phyloP scores from a whole-genome alignment of 352 stramenopile species.

The Globisporangium alternatum region DNA sequence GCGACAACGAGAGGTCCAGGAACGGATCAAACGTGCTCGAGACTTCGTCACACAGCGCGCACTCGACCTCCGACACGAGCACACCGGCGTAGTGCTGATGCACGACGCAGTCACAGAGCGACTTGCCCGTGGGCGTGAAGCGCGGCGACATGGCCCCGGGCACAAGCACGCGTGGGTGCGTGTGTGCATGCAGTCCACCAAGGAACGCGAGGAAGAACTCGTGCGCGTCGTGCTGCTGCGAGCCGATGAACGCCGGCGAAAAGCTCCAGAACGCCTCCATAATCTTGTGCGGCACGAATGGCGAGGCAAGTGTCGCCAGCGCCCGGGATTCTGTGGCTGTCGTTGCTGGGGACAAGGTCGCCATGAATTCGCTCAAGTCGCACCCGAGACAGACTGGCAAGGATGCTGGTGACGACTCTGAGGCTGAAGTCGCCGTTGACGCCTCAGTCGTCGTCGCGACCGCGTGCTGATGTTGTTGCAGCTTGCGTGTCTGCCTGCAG shows the following conservation, averaged over 20 bases:
- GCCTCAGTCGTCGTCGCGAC: neutral
- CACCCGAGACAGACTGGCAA: slow-evolving; percentile 53
- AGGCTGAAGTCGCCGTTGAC: slow-evolving; percentile 4
- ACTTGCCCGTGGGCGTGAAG: slow-evolving; percentile 53
- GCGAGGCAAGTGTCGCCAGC: slow-evolving; percentile 21
- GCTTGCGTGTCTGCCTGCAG: slow-evolving; percentile 53
- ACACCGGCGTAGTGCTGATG: slow-evolving; percentile 73
- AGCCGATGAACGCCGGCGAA: slow-evolving; percentile 49
- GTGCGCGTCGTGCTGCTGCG: slow-evolving; percentile 75
- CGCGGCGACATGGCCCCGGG: slow-evolving; percentile 42
- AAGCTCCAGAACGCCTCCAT: slow-evolving; percentile 59
- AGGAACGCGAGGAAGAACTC: slow-evolving; percentile 69
- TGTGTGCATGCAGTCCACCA: slow-evolving; percentile 59
- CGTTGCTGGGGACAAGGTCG: slow-evolving; percentile 23
- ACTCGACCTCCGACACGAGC: slow-evolving; percentile 55
- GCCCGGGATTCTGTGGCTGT: too few species aligned
- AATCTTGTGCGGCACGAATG: slow-evolving; percentile 58
- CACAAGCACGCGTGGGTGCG: slow-evolving; percentile 41
- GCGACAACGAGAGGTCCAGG: slow-evolving; percentile 64
- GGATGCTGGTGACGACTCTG: slow-evolving; percentile 16
- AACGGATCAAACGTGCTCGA: slow-evolving; percentile 71
- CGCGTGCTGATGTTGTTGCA: slow-evolving; percentile 12
- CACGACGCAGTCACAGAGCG: slow-evolving; percentile 66
- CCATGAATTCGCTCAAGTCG: slow-evolving; percentile 51
- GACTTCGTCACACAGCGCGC: slow-evolving; percentile 43